Evolutionary conservation across 306 rosid genomes (phyloP).

Genomic region (Elaeagnus macrophylla): DNA sequence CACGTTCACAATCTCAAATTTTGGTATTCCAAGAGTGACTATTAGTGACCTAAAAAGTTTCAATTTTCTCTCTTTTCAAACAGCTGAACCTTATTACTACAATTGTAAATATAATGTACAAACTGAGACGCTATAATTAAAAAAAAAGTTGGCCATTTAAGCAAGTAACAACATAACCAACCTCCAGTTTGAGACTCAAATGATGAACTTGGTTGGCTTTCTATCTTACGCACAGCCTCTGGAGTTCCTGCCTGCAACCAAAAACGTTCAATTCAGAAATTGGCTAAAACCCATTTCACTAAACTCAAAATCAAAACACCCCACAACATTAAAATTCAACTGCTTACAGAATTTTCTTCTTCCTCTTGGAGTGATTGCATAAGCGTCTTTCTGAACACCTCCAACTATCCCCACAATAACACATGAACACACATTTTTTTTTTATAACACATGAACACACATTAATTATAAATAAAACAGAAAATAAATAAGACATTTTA

Average conservation of each 20-base stretch:
- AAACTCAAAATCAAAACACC: background rate
- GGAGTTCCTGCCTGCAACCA: conserved; percentile 41
- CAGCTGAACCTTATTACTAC: background rate
- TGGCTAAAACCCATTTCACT: background rate
- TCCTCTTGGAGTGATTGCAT: conserved; percentile 83
- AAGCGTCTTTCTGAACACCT: conserved; percentile 78
- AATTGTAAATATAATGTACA: background rate
- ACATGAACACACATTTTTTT: background rate
- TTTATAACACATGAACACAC: background rate
- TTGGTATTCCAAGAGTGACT: no score
- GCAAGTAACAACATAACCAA: background rate
- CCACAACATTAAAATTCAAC: background rate
- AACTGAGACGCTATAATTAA: background rate
- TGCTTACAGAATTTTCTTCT: conserved; percentile 58
- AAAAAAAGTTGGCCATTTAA: background rate
- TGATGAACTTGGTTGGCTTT: conserved; percentile 35
- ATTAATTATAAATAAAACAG: background rate
- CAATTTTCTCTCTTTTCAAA: no score
- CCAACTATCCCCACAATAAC: conserved; percentile 50
- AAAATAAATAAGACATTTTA: no score
- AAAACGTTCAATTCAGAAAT: background rate
- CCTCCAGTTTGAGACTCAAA: conserved; percentile 37
- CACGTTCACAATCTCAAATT: background rate
- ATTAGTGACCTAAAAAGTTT: no score
- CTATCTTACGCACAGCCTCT: conserved; percentile 30